Evolutionary conservation across 768 basidiomycete genomes (phyloP).

Genomic region (Tulasnella sp.): DNA sequence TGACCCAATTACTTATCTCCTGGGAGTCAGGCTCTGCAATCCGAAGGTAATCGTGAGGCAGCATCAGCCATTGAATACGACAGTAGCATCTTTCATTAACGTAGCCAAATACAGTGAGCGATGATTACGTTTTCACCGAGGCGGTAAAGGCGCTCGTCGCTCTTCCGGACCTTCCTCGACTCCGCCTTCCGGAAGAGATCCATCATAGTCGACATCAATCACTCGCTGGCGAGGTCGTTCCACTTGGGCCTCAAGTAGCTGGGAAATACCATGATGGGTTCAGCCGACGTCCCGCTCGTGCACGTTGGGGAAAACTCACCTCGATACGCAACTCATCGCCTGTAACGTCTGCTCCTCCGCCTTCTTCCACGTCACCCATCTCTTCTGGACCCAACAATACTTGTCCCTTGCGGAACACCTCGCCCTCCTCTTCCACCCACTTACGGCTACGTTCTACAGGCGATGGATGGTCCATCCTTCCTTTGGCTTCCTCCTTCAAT

Average conservation of each 20-base stretch:
- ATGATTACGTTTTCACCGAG: background rate
- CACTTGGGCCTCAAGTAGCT: constrained; percentile 79
- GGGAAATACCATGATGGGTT: background rate
- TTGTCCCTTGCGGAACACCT: constrained; percentile 86
- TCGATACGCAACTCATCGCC: constrained; percentile 70
- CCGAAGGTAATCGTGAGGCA: too few species aligned
- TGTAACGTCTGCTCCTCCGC: constrained; percentile 38
- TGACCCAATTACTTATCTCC: too few species aligned
- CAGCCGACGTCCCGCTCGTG: too few species aligned
- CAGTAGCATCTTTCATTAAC: background rate
- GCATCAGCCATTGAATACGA: background rate
- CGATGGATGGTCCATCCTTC: background rate
- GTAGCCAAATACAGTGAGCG: background rate
- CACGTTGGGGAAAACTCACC: constrained; percentile 23
- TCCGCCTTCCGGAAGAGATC: background rate
- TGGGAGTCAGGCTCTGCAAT: background rate
- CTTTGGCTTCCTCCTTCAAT: background rate
- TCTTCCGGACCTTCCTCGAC: constrained; percentile 6
- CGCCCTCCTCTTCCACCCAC: constrained; percentile 91
- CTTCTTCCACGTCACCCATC: constrained; percentile 59
- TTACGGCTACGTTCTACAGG: constrained; percentile 31
- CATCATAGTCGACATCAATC: constrained; percentile 4
- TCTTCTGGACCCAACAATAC: constrained; percentile 70
- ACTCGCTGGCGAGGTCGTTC: constrained; percentile 65
- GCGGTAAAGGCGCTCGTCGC: background rate